Base-by-base conservation (phyloP, 208 protist genomes). In the Leptomonas seymouri region DNA sequence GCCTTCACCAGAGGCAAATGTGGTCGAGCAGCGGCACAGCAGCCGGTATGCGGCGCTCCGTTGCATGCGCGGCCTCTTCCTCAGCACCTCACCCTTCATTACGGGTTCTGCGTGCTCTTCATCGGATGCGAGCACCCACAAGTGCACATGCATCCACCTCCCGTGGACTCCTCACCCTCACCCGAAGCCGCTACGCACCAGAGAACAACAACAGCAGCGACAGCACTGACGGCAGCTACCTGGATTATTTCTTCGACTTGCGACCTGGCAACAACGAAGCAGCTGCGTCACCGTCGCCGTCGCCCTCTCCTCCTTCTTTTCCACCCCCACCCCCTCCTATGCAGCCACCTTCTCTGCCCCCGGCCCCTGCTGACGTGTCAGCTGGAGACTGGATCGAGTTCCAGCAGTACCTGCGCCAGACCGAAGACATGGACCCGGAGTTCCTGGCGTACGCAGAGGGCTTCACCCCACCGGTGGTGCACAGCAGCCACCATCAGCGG, bases 391-490 rank as follows among this genome's bases (percentile, higher is more conserved):
- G 63, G 62, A 20, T 23, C 5, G 71, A 59, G 49, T 46, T 71
- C 12, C 71, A 70, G 25, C 30, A 56, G 2, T 67, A 59, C 50
- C 65, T 73, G n/a, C 51, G 45, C 9, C 58, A 78, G 6, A 23
- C 60, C 6, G 71, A 70, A 15, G 46, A 30, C 20, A 20, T 16
- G 11, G 53, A 72, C 30, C 58, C 63, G 20, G 63, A 65, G 23
- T 36, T 76, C 23, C 36, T 65, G 7, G 56, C 41, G n/a, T 45
- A 50, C 28, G 57, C 71, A 8, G 54, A 44, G 5, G 56, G 49
- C 7, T 18, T 42, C 27, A 36, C 71, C 25, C 28, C 44, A 16
- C 42, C 42, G 16, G 21, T 57, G 41, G 18, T 28, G 39, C 34
- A 12, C 44, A 15, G 44, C 44, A 48, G 11, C 6, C 44, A 48